Percentiles rank a stretch among this genome's conserved stretches.
These are phyloP conservation scores for Neopestalotiopsis sp. DNA, from an alignment of 2,329 filamentous ascomycete genomes.

Conservation along the genomic window DNA sequence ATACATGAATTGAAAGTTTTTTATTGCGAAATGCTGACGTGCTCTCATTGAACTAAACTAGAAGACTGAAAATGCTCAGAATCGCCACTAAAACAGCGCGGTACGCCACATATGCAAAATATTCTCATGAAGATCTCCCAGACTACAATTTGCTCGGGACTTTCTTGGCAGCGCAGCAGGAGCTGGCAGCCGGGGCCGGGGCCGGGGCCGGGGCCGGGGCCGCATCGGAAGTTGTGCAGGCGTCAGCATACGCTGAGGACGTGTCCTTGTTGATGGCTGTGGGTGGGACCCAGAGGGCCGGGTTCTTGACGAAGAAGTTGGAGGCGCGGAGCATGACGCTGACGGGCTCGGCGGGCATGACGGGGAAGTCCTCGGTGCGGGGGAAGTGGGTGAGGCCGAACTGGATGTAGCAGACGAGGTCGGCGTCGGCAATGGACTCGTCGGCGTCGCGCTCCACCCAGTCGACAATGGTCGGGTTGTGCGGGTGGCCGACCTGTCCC, in stretches of 20 bases:
- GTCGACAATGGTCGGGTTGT: slow-evolving; percentile 44
- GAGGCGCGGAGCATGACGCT: slow-evolving; percentile 22
- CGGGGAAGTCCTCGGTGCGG: slow-evolving; percentile 59
- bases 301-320: slow-evolving; percentile 24
- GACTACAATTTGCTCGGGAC: neutral
- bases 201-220: neutral
- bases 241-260: slow-evolving; percentile 16
- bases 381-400: slow-evolving; percentile 59
- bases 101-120: no score
- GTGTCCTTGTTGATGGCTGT: slow-evolving; percentile 15
- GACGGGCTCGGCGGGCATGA: slow-evolving; percentile 25
- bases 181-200: neutral
- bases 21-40: neutral
- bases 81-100: no score
- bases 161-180: neutral
- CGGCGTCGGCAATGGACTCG: slow-evolving; percentile 58
- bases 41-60: no score
- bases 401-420: slow-evolving; percentile 59
- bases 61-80: no score
- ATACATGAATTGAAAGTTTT: no score
- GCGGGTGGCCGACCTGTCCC: slow-evolving; percentile 48
- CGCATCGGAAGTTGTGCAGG: neutral
- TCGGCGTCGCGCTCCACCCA: slow-evolving; percentile 60
- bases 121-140: neutral
- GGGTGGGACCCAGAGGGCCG: slow-evolving; percentile 22